These are phyloP conservation scores for Didymella pinodella DNA, from an alignment of 2,329 filamentous ascomycete species.

Conservation along the genomic window DNA sequence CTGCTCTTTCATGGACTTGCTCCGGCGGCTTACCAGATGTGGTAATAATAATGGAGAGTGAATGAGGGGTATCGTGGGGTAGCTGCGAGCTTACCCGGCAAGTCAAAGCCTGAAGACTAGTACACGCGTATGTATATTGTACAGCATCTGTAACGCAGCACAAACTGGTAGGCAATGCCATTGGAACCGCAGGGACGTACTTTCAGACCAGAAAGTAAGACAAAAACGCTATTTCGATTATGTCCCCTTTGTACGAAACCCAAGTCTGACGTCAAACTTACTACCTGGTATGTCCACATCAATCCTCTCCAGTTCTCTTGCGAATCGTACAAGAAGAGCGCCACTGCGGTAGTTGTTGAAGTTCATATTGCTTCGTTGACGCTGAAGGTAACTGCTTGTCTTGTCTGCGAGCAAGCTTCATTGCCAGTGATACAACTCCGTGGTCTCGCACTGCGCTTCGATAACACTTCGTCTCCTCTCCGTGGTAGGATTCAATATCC, in stretches of 20 bases:
- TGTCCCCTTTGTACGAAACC: no score
- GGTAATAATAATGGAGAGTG: constrained; percentile 4
- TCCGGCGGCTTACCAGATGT: constrained; percentile 24
- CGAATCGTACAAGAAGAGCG: no score
- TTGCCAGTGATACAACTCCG: not conserved
- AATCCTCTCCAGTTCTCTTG: no score
- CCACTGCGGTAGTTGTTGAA: not conserved
- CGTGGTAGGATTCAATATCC: not conserved
- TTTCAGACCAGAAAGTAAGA: not conserved
- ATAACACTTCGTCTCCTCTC: not conserved
- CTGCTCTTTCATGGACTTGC: not conserved
- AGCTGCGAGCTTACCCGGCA: constrained; percentile 15
- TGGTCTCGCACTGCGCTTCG: not conserved
- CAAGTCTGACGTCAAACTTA: no score
- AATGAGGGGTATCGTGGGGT: constrained; percentile 32
- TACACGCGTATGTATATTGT: constrained; percentile 7
- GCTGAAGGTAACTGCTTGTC: not conserved
- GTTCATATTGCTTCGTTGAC: not conserved
- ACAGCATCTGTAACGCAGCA: not conserved
- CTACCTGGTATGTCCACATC: no score
- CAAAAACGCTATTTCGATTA: not conserved
- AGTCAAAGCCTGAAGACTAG: not conserved
- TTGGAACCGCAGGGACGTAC: not conserved
- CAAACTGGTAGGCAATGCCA: not conserved
- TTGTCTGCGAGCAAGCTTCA: not conserved